Base-by-base conservation (phyloP, 345 rosid genomes). In the rapeseed (Brassica napus) region DNA sequence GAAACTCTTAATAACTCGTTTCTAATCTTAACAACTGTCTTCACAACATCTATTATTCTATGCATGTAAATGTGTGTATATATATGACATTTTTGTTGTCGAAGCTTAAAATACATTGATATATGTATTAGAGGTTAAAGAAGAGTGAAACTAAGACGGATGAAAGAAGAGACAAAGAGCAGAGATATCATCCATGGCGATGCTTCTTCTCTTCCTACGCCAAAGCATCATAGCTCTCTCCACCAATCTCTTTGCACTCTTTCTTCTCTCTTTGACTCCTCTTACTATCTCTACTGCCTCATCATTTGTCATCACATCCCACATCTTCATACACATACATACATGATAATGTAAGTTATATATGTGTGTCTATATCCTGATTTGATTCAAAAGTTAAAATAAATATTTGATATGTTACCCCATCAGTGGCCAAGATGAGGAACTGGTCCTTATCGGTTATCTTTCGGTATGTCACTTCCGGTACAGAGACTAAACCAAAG, bases 101-200 rank as follows among this genome's bases (percentile, higher is more conserved):
- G 75, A 69, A 64, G 59, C 32, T 57, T 15, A 66, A 71, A 72
- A 58, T 65, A 72, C 75, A 57, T 63, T 70, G 60, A 71, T 5
- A 65, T 59, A 32, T 54, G 16, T 65, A 54, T 23, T 5, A 49
- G 54, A 69, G 65, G 57, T 11, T 52, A 62, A 69, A 69, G 42
- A 15, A 14, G 61, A 30, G 62, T 39, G 57, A 14, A 58, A 34
- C 63, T 69, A 73, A 58, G n/a, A 31, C 30, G 81, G 63, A 75
- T 84, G 88, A 72, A 92, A 86, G 88, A 91, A 94, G 83, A 92
- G 92, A 77, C 97, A 94, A 49, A 91, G 85, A 65, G 87, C 97
- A 37, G 97, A 89, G 35, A 92, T 89, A 73, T 94, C 98, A 82
- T 89, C 98, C 88, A 85, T 85, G 55, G 91, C 94, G 5, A 88